Conservation (phyloP, 176 grass and related monocot genomes). For the Zizania latifolia region DNA sequence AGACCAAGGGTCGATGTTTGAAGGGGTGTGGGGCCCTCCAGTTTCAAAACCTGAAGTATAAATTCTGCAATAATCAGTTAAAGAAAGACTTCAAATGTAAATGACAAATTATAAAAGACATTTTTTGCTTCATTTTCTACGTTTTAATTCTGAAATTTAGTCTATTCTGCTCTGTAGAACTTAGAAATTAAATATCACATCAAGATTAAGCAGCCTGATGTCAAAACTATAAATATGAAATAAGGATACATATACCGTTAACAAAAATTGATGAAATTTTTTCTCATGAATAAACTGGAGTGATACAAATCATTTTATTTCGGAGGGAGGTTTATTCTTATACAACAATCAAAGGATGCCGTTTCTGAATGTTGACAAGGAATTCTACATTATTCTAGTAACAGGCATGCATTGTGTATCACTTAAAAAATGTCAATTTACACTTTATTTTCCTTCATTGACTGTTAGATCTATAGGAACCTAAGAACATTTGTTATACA, state of each 20-base stretch:
- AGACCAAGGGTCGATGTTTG: conserved; percentile 69
- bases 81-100: not conserved
- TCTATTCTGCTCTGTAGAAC: not conserved
- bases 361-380: not conserved
- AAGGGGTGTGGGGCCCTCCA: conserved; percentile 69
- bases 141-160: not conserved
- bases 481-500: too few relatives aligned
- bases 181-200: too few relatives aligned
- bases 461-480: too few relatives aligned
- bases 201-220: not conserved
- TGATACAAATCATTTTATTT: too few relatives aligned
- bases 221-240: not conserved
- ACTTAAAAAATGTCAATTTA: not conserved
- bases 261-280: not conserved
- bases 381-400: not conserved
- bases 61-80: not conserved
- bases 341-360: too few relatives aligned
- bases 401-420: not conserved
- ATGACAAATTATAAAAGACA: not conserved
- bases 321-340: too few relatives aligned
- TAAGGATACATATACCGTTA: not conserved
- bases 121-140: not conserved
- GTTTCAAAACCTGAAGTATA: conserved; percentile 73
- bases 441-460: not conserved
- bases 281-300: not conserved